Base-by-base conservation (phyloP, 2,329 filamentous ascomycete species). In the Aphanocladium album region DNA sequence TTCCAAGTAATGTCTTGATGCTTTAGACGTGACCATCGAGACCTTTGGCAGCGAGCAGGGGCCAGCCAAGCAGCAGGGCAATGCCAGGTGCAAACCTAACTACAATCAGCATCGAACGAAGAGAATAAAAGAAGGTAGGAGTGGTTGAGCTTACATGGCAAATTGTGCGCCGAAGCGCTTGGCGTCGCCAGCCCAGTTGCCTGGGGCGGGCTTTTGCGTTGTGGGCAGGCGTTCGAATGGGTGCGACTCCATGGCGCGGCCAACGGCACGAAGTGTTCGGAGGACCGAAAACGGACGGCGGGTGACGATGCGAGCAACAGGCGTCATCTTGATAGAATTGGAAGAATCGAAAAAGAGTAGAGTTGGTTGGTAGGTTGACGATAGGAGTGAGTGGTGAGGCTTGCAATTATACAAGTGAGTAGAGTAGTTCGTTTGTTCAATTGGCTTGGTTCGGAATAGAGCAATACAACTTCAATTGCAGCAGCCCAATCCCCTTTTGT, bases 1-100 rank as follows among this genome's bases (percentile, higher is more conserved):
- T 33, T 9, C 6, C 14, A 5, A 4, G 27, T n/a, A 4, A 23
- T 21, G 12, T 25, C 54, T 37, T 27, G 43, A 16, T 33, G 30
- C 12, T 9, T 43, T 66, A 73, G 19, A 75, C 58, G 61, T 67
- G 69, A 25, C 73, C 73, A 41, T 75, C 72, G 23, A 72, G 66
- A 50, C 65, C 57, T 30, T 64, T 57, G 62, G 69, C 63, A 62
- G 68, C 69, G 23, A 67, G 63, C 6, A 67, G 57, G 19, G 74
- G 74, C 74, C 74, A 76, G 57, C 71, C 71, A 19, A 76, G 68
- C 23, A 75, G 60, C 47, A 72, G 49, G 46, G 63, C 64, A 54
- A 75, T 69, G 43, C 69, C 68, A 51, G 73, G 73, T 60, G 71
- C 67, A 68, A 74, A 76, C 35, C 74, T 76, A 54, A 51, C n/a